Conservation (phyloP, 106 monocot genomes). For the Allium sativum region DNA sequence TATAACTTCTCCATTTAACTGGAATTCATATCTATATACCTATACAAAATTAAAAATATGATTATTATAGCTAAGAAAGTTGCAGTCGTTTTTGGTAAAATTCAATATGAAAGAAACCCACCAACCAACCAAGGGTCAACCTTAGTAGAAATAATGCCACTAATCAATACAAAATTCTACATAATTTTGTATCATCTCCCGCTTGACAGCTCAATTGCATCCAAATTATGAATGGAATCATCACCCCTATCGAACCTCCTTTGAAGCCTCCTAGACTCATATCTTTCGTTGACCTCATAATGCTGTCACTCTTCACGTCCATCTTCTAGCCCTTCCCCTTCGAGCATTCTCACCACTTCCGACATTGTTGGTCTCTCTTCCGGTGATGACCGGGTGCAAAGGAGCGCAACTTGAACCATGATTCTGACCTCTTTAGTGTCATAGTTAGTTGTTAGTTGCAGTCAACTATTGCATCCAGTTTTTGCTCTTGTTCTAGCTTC, state of each 20-base stretch:
- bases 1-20: too few relatives aligned
- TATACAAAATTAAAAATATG: too few relatives aligned
- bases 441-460: conserved; percentile 39
- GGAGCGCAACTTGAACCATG: conserved; percentile 60
- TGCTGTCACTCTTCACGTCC: conserved; percentile 82
- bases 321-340: conserved; percentile 67
- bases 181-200: conserved; percentile 31
- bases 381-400: conserved; percentile 56
- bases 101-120: too few relatives aligned
- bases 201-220: conserved; percentile 74
- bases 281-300: conserved; percentile 63
- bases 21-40: too few relatives aligned
- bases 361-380: conserved; percentile 73
- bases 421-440: conserved; percentile 58
- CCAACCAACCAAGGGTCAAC: too few relatives aligned
- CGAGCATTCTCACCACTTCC: conserved; percentile 69
- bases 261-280: conserved; percentile 61
- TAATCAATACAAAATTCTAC: too few relatives aligned
- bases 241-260: conserved; percentile 74
- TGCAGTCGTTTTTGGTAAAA: too few relatives aligned
- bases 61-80: too few relatives aligned
- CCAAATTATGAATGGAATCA: conserved; percentile 64
- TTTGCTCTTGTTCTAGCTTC: conserved; percentile 69
- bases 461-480: conserved; percentile 63
- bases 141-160: too few relatives aligned